Evolutionary conservation across 495 filamentous ascomycete species (phyloP).

Genomic region (Neurospora intermedia): DNA sequence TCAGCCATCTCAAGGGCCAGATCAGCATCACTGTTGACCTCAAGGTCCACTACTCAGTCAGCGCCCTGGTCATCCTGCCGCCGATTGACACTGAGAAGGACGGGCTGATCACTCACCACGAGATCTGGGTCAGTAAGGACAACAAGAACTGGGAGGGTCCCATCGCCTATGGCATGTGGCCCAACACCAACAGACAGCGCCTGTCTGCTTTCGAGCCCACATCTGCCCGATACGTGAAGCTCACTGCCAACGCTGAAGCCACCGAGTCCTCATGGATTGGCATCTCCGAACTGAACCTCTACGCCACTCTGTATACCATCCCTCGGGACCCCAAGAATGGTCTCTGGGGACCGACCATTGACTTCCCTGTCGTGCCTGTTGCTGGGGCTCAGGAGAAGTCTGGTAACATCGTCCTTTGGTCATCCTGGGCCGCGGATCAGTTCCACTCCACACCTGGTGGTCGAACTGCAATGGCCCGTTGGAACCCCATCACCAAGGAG

Average conservation of each 20-base stretch:
- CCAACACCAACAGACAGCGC: not conserved
- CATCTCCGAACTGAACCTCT: not conserved
- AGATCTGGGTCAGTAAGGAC: not conserved
- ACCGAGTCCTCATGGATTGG: not conserved
- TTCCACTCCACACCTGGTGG: slow-evolving; percentile 9
- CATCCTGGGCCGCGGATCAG: not conserved
- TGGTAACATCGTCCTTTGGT: not conserved
- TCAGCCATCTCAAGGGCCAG: not conserved
- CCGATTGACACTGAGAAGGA: not conserved
- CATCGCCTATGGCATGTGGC: not conserved
- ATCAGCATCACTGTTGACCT: not conserved
- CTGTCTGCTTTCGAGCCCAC: not conserved
- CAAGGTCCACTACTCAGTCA: not conserved
- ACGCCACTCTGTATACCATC: not conserved
- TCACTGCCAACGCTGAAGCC: not conserved
- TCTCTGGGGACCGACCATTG: not conserved
- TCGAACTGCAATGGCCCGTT: slow-evolving; percentile 36
- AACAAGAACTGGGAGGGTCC: not conserved
- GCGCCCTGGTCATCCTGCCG: not conserved
- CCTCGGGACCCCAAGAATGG: not conserved
- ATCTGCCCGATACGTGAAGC: not conserved
- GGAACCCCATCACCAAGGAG: slow-evolving; percentile 21
- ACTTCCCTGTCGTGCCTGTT: not conserved
- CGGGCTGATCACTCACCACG: not conserved
- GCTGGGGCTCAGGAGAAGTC: not conserved